Evolutionary conservation across 2,329 filamentous ascomycete species (phyloP).

Genomic region (Incumbomyces lentus): DNA sequence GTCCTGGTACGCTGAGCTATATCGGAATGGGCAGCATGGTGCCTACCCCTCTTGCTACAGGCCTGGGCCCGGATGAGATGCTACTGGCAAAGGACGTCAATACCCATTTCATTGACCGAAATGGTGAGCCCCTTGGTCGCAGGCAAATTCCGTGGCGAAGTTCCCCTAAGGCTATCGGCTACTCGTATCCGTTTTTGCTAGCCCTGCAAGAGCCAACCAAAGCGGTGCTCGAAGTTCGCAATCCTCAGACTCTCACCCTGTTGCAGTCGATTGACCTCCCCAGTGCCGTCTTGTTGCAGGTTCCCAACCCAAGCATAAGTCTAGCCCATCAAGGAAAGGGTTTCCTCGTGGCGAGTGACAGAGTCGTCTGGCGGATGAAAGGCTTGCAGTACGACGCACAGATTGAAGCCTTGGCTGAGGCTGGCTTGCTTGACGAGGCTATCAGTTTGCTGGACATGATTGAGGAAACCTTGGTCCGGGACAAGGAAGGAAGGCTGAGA

Average conservation of each 20-base stretch:
- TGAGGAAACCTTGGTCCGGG: conserved; percentile 76
- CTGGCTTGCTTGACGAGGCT: conserved; percentile 73
- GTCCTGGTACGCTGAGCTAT: conserved; percentile 86
- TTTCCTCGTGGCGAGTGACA: conserved; percentile 84
- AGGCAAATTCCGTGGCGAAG: conserved; percentile 84
- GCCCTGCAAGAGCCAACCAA: conserved; percentile 75
- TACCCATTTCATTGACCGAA: conserved; percentile 77
- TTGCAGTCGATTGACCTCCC: conserved; percentile 76
- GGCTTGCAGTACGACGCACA: conserved; percentile 86
- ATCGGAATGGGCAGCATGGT: conserved; percentile 90
- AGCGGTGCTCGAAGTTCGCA: conserved; percentile 69
- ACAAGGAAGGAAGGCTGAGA: conserved; percentile 70
- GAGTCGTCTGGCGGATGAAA: conserved; percentile 92
- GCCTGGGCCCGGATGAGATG: conserved; percentile 71
- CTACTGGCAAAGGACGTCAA: conserved; percentile 97
- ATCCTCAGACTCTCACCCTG: conserved; percentile 81
- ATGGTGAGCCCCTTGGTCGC: conserved; percentile 71
- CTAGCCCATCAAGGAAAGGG: conserved; percentile 94
- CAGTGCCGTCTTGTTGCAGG: conserved; percentile 74
- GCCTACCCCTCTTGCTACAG: conserved; percentile 77
- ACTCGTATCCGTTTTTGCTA: conserved; percentile 92
- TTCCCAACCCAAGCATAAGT: conserved; percentile 84
- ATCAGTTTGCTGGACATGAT: conserved; percentile 81
- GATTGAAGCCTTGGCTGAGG: conserved; percentile 67
- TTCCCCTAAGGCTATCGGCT: conserved; percentile 83